Evolutionary conservation across 768 basidiomycete genomes (phyloP), one percentile per base, ranked within the genome.

Genomic region (Mrakia gelida): DNA sequence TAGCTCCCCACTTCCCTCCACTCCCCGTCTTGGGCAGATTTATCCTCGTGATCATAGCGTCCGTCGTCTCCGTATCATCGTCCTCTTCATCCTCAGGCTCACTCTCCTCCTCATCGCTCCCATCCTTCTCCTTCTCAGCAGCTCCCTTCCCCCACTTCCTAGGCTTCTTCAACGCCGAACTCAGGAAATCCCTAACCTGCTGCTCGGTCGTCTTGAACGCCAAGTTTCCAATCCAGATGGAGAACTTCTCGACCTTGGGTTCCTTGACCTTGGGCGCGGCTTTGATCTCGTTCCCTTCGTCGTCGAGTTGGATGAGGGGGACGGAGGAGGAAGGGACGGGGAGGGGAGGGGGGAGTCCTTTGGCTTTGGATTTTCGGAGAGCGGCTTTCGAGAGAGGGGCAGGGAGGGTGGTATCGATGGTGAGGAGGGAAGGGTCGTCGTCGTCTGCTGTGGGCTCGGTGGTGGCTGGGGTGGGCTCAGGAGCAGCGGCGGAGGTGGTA

Each of bases 151-250:
- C 62, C 73, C 73, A 49, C 63, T 71, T 56, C 49, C 68, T 54
- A 30, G 63, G 63, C 63, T 73, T 41, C 70, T 73, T 73, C 45
- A 76, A 32, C 67, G 73, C 73, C 8, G 61, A 52, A 54, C 70
- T 73, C n/a, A 81, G 72, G 65, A 81, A 84, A 26, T 80, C 80
- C 59, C 86, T 87, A 45, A 98, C 85, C n/a, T 90, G 86, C 16
- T 91, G 89, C 76, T 88, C 86, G 0, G 91, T 92, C 73, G 96
- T 98, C 85, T 91, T 92, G 88, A 92, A 98, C 9, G 92, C 88
- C 83, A 98, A 83, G 85, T 98, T 98, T 61, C 96, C 96, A 43
- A 98, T 92, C 96, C 96, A 98, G 68, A 98, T 87, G 7, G 93
- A 95, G 83, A 95, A 79, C 71, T 79, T 79, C 2, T 75, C 75